phyloP scores from a whole-genome alignment of 139 green algal genomes.

The Medakamo hakoo region DNA sequence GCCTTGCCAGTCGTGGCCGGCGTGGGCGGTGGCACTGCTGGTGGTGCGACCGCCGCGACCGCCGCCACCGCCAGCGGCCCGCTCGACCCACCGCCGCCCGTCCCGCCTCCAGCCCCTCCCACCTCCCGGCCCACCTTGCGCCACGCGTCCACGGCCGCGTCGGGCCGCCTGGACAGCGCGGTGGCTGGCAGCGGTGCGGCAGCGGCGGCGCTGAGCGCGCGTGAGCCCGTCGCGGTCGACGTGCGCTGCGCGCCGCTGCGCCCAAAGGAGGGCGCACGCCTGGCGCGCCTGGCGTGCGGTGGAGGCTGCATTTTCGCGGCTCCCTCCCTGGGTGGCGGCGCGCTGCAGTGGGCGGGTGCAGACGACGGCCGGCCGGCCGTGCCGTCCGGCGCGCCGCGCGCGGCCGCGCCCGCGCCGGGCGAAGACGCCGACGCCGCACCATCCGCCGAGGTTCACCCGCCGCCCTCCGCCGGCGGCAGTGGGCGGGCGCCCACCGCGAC shows the following conservation, averaged over 20 bases:
- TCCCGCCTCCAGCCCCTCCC: too few species aligned
- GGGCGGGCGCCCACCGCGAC: too few species aligned
- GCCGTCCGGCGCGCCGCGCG: not conserved
- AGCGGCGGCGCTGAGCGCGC: too few species aligned
- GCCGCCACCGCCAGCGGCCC: too few species aligned
- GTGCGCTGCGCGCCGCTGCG: constrained; percentile 35
- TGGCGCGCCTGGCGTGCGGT: constrained; percentile 23
- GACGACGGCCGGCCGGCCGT: constrained; percentile 12
- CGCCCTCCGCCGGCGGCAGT: not conserved
- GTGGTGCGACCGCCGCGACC: too few species aligned
- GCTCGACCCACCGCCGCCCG: too few species aligned
- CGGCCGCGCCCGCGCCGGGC: not conserved
- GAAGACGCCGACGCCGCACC: constrained; percentile 33
- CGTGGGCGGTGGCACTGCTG: constrained; percentile 9
- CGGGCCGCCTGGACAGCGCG: too few species aligned
- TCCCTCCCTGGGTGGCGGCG: constrained; percentile 11
- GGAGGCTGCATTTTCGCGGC: constrained; percentile 40
- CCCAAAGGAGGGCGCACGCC: constrained; percentile 26
- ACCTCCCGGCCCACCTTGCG: too few species aligned
- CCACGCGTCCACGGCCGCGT: too few species aligned
- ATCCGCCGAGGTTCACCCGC: constrained; percentile 13
- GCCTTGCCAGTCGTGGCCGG: not conserved
- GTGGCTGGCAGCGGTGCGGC: too few species aligned
- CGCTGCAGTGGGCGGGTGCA: constrained; percentile 20
- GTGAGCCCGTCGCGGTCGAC: too few species aligned